These are phyloP conservation scores for Euphorbia pulcherrima DNA, from an alignment of 345 rosid species.

Conservation along the genomic window DNA sequence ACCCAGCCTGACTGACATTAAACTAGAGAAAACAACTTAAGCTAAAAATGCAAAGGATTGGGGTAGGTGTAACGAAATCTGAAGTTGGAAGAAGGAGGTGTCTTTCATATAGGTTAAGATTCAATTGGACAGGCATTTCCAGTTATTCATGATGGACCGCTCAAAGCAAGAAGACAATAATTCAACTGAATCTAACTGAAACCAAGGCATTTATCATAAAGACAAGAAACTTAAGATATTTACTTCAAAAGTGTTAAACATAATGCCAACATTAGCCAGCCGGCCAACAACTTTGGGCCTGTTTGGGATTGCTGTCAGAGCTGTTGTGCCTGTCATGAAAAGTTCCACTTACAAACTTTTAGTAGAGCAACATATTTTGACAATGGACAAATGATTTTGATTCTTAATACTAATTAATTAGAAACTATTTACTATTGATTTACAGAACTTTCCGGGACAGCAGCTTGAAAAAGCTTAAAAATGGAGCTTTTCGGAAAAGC, in stretches of 20 bases:
- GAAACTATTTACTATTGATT: no score
- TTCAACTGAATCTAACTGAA: background rate
- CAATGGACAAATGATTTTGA: no score
- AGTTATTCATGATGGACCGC: background rate
- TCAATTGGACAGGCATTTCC: background rate
- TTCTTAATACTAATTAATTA: no score
- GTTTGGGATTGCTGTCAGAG: no score
- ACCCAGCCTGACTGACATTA: background rate
- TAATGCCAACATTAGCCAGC: slow-evolving; percentile 4
- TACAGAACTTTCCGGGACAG: no score
- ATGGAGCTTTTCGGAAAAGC: no score
- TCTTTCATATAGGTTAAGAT: background rate
- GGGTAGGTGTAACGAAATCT: background rate
- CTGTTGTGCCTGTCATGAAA: no score
- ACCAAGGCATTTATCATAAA: background rate
- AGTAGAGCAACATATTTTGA: no score
- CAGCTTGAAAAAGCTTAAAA: no score
- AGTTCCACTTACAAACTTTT: no score
- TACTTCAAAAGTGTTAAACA: background rate
- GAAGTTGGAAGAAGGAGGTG: background rate
- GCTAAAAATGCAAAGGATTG: background rate
- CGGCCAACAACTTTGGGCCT: background rate
- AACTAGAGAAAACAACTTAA: background rate
- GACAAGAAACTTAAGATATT: background rate
- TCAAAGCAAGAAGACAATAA: background rate